phyloP scores from a whole-genome alignment of 2,329 filamentous ascomycete genomes.

The Sporothrix pseudoabietina region DNA sequence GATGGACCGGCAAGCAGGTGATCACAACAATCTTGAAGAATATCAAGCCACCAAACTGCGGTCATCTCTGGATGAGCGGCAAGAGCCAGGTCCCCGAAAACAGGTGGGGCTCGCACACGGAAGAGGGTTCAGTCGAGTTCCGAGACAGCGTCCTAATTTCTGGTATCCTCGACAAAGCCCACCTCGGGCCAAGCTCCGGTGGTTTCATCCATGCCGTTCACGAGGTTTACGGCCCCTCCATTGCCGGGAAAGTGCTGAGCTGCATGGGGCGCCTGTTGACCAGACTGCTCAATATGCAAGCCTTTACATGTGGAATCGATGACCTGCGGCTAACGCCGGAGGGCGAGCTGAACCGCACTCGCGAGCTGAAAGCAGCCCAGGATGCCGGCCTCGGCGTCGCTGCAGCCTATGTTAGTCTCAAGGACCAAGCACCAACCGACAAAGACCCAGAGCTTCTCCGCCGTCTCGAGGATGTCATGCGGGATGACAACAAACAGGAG shows the following conservation, averaged over 20 bases:
- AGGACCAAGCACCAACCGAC: slow-evolving; percentile 61
- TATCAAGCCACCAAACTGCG: slow-evolving; percentile 75
- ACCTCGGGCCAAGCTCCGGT: slow-evolving; percentile 83
- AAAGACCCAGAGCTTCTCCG: slow-evolving; percentile 71
- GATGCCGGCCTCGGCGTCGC: slow-evolving; percentile 77
- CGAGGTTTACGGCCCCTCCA: slow-evolving; percentile 85
- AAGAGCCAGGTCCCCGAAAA: slow-evolving; percentile 77
- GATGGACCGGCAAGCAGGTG: slow-evolving; percentile 97
- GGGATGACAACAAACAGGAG: slow-evolving; percentile 88
- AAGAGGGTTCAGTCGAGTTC: slow-evolving; percentile 81
- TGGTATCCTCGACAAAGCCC: slow-evolving; percentile 93
- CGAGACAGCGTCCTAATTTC: slow-evolving; percentile 84
- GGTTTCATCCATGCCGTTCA: slow-evolving; percentile 91
- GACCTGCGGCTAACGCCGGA: slow-evolving; percentile 82
- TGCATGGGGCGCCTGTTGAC: slow-evolving; percentile 87
- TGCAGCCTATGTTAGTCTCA: slow-evolving; percentile 83
- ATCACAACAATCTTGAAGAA: slow-evolving; percentile 93
- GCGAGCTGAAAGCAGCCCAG: slow-evolving; percentile 68
- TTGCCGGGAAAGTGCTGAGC: slow-evolving; percentile 85
- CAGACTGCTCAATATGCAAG: slow-evolving; percentile 86
- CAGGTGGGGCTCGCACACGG: slow-evolving; percentile 74
- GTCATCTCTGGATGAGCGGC: slow-evolving; percentile 76
- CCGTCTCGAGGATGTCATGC: slow-evolving; percentile 83
- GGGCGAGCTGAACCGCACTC: slow-evolving; percentile 71
- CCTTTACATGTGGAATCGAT: slow-evolving; percentile 96